Base-by-base conservation (phyloP, 208 protist genomes). In the Leptomonas seymouri region DNA sequence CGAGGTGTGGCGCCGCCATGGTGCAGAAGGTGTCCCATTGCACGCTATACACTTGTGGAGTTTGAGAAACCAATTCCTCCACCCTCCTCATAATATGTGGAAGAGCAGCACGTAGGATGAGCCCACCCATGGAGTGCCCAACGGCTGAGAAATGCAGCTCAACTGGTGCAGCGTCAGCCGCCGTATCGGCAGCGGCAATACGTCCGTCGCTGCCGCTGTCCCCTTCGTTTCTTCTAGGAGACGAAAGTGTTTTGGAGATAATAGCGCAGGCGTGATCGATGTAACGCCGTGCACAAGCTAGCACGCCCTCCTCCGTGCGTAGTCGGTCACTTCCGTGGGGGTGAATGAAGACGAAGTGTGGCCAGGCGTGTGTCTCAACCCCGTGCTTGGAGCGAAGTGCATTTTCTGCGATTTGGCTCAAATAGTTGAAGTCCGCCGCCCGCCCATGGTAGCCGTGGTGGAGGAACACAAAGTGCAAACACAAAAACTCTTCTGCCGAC, bases 381-480 rank as follows among this genome's bases (percentile, higher is more conserved):
- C 0, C 5, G 21, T 7, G 23, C n/a, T 2, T 0, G 2, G 14
- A 2, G 21, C 55, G 7, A 6, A 77, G 20, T 4, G 23, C 36
- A 3, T 58, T 21, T 25, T 66, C 34, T 14, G 42, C 25, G 15
- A 58, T 30, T 3, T 11, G 0, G 42, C 48, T 49, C 15, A 89
- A 57, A 34, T 77, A 84, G 14, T 71, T 18, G 1, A 91, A 81
- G 70, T 93, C 85, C 0, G 27, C 5, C 16, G 70, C 64, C 4
- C 67, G 74, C 23, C 80, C 81, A 48, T 81, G 81, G 39, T 86
- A 91, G 39, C 88, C 88, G 61, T 93, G 85, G 56, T 93, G 82
- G 0, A 91, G 67, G 7, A 91, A 59, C 42, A 93, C 76, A 25
- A 90, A 75, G 39, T 77, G 76, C 18, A 80, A 12, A 44, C 45